These are phyloP conservation scores for Fusarium siculi DNA, from an alignment of 2,329 filamentous ascomycete genomes.

Conservation along the genomic window DNA sequence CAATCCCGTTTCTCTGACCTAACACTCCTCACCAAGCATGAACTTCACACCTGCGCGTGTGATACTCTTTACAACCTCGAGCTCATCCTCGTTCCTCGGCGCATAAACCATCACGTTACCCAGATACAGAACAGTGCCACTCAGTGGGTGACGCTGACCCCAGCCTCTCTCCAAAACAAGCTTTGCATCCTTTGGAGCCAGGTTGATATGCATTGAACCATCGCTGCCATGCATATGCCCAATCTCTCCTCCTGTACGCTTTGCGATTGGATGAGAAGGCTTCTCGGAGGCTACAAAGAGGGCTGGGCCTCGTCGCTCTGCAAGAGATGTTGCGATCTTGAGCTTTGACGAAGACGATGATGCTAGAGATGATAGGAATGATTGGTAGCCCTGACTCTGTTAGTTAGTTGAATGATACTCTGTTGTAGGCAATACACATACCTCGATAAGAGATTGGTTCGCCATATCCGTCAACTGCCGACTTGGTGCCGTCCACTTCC, in stretches of 20 bases:
- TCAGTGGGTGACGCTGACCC: conserved; percentile 30
- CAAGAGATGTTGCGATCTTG: conserved; percentile 24
- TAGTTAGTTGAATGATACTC: not conserved
- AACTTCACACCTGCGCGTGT: conserved; percentile 17
- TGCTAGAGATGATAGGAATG: conserved; percentile 24
- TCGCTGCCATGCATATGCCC: conserved; percentile 32
- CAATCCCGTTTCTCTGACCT: not conserved
- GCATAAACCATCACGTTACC: conserved; percentile 33
- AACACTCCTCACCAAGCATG: conserved; percentile 20
- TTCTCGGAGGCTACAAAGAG: conserved; percentile 12
- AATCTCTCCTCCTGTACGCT: conserved; percentile 10
- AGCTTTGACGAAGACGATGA: conserved; percentile 14
- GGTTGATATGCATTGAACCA: conserved; percentile 28
- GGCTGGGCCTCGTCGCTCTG: conserved; percentile 24
- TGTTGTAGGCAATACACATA: not conserved
- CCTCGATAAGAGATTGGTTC: not conserved
- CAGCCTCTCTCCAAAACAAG: conserved; percentile 26
- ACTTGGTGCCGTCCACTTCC: conserved; percentile 29
- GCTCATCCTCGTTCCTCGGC: conserved; percentile 18
- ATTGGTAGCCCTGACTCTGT: conserved; percentile 19
- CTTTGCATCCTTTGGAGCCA: conserved; percentile 27
- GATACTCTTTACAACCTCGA: conserved; percentile 11
- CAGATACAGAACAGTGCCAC: conserved; percentile 22
- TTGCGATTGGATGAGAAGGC: not conserved
- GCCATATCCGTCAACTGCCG: conserved; percentile 23